Evolutionary conservation across 352 stramenopile genomes (phyloP).

Genomic region (Phytophthora lateralis): DNA sequence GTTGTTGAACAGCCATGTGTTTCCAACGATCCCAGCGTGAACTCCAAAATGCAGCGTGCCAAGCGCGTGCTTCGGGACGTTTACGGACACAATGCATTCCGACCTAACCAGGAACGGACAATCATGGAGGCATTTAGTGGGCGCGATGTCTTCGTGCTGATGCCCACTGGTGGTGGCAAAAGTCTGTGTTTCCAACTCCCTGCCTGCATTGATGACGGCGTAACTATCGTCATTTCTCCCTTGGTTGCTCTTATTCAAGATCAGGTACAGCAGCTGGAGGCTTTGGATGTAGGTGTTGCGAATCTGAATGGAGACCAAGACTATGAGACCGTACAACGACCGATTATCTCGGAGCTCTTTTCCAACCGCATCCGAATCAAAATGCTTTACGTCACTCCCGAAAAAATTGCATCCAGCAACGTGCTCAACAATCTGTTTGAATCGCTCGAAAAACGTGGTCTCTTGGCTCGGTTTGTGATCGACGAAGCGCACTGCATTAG

Average conservation of each 20-base stretch:
- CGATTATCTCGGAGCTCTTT: constrained; percentile 90
- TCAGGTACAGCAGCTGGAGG: constrained; percentile 96
- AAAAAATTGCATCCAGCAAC: constrained; percentile 94
- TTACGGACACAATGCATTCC: constrained; percentile 97
- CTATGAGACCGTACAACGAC: constrained; percentile 82
- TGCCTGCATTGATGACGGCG: constrained; percentile 87
- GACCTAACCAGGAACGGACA: constrained; percentile 94
- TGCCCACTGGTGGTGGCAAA: constrained; percentile 99
- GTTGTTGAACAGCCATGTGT: constrained; percentile 42
- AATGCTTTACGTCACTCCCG: constrained; percentile 98
- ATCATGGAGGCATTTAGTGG: constrained; percentile 93
- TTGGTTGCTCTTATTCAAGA: constrained; percentile 99
- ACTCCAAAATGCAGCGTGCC: constrained; percentile 69
- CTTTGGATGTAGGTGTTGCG: constrained; percentile 90
- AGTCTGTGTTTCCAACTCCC: constrained; percentile 98
- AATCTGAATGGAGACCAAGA: constrained; percentile 89
- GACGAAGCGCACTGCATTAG: constrained; percentile 97
- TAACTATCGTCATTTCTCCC: constrained; percentile 98
- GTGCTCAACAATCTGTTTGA: constrained; percentile 89
- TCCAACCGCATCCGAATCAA: constrained; percentile 92
- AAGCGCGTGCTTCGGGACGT: constrained; percentile 83
- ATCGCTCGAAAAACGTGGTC: constrained; percentile 69
- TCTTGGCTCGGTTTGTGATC: constrained; percentile 97
- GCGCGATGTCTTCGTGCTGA: constrained; percentile 98
- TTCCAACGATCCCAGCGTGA: constrained; percentile 54